phyloP scores from a whole-genome alignment of 2,329 filamentous ascomycete species.

The Arthrobotrys musiformis region DNA sequence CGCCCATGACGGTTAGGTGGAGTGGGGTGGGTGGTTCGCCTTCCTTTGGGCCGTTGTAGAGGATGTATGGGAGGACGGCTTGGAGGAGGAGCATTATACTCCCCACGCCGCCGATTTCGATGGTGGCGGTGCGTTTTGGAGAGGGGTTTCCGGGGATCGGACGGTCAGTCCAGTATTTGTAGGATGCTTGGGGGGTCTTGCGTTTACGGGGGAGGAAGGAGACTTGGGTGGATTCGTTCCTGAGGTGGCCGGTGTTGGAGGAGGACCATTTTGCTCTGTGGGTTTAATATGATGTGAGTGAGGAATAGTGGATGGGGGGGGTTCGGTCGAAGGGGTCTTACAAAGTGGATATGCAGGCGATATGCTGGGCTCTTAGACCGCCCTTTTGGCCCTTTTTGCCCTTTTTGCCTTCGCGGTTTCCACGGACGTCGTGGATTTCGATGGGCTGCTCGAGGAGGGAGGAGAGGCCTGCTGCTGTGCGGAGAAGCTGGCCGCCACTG shows the following conservation, averaged over 20 bases:
- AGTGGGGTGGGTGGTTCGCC: slow-evolving; percentile 61
- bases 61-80: slow-evolving; percentile 70
- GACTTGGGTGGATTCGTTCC: slow-evolving; percentile 67
- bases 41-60: slow-evolving; percentile 62
- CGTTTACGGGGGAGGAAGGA: slow-evolving; percentile 57
- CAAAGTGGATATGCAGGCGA: slow-evolving; percentile 65
- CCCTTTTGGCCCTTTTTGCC: slow-evolving; percentile 62
- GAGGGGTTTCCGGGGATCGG: slow-evolving; percentile 59
- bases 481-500: slow-evolving; percentile 72
- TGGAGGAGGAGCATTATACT: slow-evolving; percentile 71
- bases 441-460: slow-evolving; percentile 69
- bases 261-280: slow-evolving; percentile 44
- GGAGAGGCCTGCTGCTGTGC: slow-evolving; percentile 69
- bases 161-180: slow-evolving; percentile 60
- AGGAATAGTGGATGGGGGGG: too few species aligned
- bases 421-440: slow-evolving; percentile 69
- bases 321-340: slow-evolving; percentile 7
- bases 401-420: slow-evolving; percentile 65
- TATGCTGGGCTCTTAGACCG: slow-evolving; percentile 73
- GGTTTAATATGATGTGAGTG: not conserved
- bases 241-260: slow-evolving; percentile 65
- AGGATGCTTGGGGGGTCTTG: not conserved
- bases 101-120: slow-evolving; percentile 68
- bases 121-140: slow-evolving; percentile 37
- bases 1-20: slow-evolving; percentile 68